phyloP scores from a whole-genome alignment of 139 green algal genomes.

The Protoeuglena noctilucae region DNA sequence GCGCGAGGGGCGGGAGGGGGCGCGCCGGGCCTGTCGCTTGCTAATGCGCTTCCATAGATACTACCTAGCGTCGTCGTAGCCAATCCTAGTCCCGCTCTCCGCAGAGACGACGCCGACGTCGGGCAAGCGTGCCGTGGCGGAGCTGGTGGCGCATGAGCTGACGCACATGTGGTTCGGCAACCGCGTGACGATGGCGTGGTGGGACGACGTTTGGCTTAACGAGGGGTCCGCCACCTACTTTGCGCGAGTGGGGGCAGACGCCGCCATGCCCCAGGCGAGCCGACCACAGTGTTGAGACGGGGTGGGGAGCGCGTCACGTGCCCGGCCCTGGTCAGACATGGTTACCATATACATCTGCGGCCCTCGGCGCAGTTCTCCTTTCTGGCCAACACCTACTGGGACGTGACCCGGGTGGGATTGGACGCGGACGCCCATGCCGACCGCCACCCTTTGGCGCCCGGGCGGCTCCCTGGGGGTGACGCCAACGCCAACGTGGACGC shows the following conservation, averaged over 20 bases:
- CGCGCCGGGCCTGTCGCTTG: conserved; percentile 9
- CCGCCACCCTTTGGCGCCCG: conserved; percentile 16
- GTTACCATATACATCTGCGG: no score
- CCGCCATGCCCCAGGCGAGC: conserved; percentile 14
- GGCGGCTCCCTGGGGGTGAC: background rate
- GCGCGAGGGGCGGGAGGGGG: no score
- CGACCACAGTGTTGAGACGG: no score
- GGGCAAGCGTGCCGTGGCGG: conserved; percentile 21
- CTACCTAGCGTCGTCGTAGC: conserved; percentile 5
- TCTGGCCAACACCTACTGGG: conserved; percentile 22
- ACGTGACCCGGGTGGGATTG: conserved; percentile 13
- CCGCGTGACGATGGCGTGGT: conserved; percentile 67
- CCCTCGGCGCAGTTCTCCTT: conserved; percentile 16
- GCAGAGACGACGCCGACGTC: background rate
- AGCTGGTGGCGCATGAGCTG: conserved; percentile 69
- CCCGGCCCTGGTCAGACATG: background rate
- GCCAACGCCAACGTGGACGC: conserved; percentile 14
- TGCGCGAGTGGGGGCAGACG: conserved; percentile 39
- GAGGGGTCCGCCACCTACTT: conserved; percentile 79
- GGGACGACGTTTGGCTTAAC: conserved; percentile 85
- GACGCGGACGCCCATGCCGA: conserved; percentile 18
- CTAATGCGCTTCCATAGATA: background rate
- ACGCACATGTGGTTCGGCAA: conserved; percentile 63
- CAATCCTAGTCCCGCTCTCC: conserved; percentile 1
- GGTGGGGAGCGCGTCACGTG: background rate